phyloP scores from a whole-genome alignment of 2,329 filamentous ascomycete species.

The Fusarium annulatum region DNA sequence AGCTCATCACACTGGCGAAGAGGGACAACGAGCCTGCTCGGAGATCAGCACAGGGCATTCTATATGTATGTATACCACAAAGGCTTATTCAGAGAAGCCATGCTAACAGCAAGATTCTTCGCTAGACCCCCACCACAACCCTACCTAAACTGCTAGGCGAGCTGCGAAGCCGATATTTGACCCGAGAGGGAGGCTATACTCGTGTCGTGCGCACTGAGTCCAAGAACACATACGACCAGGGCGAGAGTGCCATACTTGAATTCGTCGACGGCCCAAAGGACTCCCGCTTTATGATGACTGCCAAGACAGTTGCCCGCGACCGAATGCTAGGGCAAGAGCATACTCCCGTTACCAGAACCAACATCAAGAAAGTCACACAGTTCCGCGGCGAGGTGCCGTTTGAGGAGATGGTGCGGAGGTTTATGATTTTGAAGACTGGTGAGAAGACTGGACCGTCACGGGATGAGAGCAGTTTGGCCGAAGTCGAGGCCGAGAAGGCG shows the following conservation, averaged over 20 bases:
- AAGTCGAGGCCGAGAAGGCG: slow-evolving; percentile 27
- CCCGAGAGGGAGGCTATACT: slow-evolving; percentile 91
- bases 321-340: slow-evolving; percentile 65
- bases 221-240: slow-evolving; percentile 84
- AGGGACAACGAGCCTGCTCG: slow-evolving; percentile 86
- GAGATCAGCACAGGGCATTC: slow-evolving; percentile 79
- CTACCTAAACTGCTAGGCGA: slow-evolving; percentile 90
- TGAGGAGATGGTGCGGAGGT: slow-evolving; percentile 68
- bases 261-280: slow-evolving; percentile 94
- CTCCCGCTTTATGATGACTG: slow-evolving; percentile 94
- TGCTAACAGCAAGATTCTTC: slow-evolving; percentile 15
- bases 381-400: slow-evolving; percentile 76
- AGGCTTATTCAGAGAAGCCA: not conserved
- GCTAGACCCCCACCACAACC: slow-evolving; percentile 73
- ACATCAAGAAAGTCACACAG: slow-evolving; percentile 88
- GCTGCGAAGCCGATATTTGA: slow-evolving; percentile 80
- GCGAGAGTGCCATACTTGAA: slow-evolving; percentile 89
- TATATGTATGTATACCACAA: slow-evolving; percentile 76
- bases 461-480: slow-evolving; percentile 31
- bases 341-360: slow-evolving; percentile 78
- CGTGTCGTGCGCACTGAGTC: slow-evolving; percentile 93
- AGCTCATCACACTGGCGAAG: slow-evolving; percentile 93
- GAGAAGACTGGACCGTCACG: slow-evolving; percentile 1
- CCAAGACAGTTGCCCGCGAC: slow-evolving; percentile 80
- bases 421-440: slow-evolving; percentile 46